Evolutionary conservation across 176 grass and related monocot species (phyloP), one percentile per base, ranked within the genome.

Genomic region (Paspalum vaginatum): DNA sequence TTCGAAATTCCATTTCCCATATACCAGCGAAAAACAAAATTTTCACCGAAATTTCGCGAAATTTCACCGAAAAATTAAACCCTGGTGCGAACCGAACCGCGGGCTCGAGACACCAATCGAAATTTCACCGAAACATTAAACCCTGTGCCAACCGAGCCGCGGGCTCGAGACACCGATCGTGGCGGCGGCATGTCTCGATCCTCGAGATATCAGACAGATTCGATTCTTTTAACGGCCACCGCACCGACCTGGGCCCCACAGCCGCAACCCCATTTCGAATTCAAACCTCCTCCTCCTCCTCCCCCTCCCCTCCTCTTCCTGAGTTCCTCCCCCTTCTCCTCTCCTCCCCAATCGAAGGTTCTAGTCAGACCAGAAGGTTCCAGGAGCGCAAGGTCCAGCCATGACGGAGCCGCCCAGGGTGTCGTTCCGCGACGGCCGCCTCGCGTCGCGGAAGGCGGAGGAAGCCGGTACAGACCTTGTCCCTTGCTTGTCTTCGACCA

Each of bases 401-500:
- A 86, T 73, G 70, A 68, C 70, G 80, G 87, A 94, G 76, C 57
- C 80, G 9, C 75, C 20, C 21, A 77, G 89, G 76, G 53, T 92
- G 26, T 97, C 89, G 14, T 94, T 97, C 74, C 85, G 87, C n/a
- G 83, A 85, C 71, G 91, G 92, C 21, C 87, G 91, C 44, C 81
- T 97, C 51, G 73, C 84, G 4, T 87, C 89, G 43, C 87, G 65
- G 61, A 97, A 94, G 67, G 83, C 89, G 40, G 92, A 97, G 87
- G 95, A 97, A 83, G 85, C 91, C 51, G 91, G 92, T 97, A 74
- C 61, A 14, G 26, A 78, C 49, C 61, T 49, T 15, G 5, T 24
- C 1, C 51, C 4, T 49, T 12, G 44, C 78, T 50, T 9, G 60
- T 24, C 2, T 51, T 18, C 25, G 21, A 21, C 42, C 18, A 38